Percentiles rank a stretch among this genome's conserved stretches.
Conservation (phyloP, 345 rosid species). For the Eutrema yunnanense region DNA sequence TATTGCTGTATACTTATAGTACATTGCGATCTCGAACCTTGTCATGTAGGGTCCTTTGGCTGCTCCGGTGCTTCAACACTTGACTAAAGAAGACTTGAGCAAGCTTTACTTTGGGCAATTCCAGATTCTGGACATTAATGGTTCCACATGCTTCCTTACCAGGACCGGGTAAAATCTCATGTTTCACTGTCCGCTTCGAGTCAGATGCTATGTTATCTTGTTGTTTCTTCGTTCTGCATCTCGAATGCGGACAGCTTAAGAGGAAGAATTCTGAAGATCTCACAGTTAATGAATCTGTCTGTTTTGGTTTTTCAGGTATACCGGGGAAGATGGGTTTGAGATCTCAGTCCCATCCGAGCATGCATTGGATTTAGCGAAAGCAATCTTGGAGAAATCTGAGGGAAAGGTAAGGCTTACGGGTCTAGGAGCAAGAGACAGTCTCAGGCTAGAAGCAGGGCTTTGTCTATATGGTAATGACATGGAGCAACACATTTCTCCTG, state of each 20-base stretch:
- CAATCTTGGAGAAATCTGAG: constrained; percentile 86
- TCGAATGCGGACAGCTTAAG: not conserved
- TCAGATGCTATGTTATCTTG: not conserved
- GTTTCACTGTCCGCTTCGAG: not conserved
- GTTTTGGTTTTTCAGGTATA: constrained; percentile 49
- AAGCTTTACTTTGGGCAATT: constrained; percentile 91
- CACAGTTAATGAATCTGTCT: not conserved
- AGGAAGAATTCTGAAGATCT: constrained; percentile 1
- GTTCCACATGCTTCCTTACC: constrained; percentile 77
- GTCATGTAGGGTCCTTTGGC: constrained; percentile 86
- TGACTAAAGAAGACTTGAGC: constrained; percentile 86
- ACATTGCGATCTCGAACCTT: not conserved
- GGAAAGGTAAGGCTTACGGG: constrained; percentile 91
- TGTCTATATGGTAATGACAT: constrained; percentile 93
- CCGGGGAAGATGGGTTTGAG: constrained; percentile 99
- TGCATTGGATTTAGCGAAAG: constrained; percentile 83
- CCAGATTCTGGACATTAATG: constrained; percentile 74
- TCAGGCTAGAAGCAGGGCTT: constrained; percentile 91
- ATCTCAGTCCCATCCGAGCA: constrained; percentile 87
- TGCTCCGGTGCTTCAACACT: constrained; percentile 79
- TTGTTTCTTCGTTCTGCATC: not conserved
- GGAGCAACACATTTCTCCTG: constrained; percentile 86
- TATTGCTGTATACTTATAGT: not conserved
- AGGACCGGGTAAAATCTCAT: constrained; percentile 74
- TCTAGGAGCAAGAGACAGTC: constrained; percentile 93